Conservation (phyloP, 768 basidiomycete genomes). For the Tulasnella sp. region DNA sequence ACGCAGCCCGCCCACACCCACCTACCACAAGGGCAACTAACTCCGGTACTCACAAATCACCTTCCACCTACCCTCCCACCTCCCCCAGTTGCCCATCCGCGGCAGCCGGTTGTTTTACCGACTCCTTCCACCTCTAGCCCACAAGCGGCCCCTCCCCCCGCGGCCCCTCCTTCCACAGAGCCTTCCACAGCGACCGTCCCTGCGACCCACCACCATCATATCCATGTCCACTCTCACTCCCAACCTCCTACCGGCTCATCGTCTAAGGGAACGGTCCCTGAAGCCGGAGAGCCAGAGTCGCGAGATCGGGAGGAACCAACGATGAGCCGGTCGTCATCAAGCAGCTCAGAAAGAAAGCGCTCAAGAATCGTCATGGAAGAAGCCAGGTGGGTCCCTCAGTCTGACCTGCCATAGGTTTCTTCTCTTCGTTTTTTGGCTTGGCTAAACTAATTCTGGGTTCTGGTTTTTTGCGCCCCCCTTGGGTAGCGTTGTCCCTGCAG, state of each 20-base stretch:
- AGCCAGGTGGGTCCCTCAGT: conserved; percentile 9
- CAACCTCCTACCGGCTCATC: neutral
- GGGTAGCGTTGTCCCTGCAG: conserved; percentile 39
- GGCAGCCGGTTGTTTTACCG: neutral
- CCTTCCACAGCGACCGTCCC: conserved; percentile 3
- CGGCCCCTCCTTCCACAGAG: conserved; percentile 8
- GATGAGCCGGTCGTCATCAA: conserved; percentile 13
- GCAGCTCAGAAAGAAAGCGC: conserved; percentile 18
- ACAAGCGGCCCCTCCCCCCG: conserved; percentile 4
- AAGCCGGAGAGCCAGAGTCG: neutral
- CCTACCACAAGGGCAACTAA: neutral
- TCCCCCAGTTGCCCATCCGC: neutral
- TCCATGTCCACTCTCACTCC: neutral
- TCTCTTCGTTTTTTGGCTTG: neutral
- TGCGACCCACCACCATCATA: neutral
- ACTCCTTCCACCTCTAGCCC: conserved; percentile 1
- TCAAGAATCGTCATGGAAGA: conserved; percentile 21
- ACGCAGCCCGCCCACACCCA: conserved; percentile 11
- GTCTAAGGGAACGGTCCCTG: neutral
- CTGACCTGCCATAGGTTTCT: neutral
- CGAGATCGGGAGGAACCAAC: neutral
- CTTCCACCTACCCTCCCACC: conserved; percentile 15
- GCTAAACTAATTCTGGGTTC: neutral
- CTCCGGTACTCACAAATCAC: conserved; percentile 1
- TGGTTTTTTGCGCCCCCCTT: conserved; percentile 4